phyloP scores from a whole-genome alignment of 2,329 filamentous ascomycete genomes.

The Esteya vermicola region DNA sequence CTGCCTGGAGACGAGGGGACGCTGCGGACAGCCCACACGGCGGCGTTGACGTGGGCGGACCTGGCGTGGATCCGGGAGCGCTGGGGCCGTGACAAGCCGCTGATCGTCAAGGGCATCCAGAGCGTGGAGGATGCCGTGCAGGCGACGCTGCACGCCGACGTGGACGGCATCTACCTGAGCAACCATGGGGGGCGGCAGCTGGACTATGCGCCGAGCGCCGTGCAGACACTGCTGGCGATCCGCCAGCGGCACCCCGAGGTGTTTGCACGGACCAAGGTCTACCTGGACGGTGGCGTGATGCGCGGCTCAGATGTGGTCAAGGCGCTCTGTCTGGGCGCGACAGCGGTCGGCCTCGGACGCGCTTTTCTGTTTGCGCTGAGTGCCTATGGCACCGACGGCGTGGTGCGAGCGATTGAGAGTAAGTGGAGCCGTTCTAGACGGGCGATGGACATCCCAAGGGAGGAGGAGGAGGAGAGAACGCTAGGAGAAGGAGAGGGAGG shows the following conservation, averaged over 20 bases:
- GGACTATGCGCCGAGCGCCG: slow-evolving; percentile 27
- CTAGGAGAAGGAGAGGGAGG: no score
- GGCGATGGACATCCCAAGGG: no score
- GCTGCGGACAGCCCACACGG: neutral
- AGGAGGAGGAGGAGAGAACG: no score
- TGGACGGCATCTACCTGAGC: slow-evolving; percentile 29
- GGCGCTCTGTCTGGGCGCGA: slow-evolving; percentile 30
- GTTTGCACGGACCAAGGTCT: slow-evolving; percentile 27
- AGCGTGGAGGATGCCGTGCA: slow-evolving; percentile 17
- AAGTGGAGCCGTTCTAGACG: no score
- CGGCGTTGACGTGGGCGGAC: slow-evolving; percentile 36
- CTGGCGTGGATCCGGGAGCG: slow-evolving; percentile 38
- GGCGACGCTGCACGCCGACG: slow-evolving; percentile 24
- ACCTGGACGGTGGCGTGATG: slow-evolving; percentile 30
- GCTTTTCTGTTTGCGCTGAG: slow-evolving; percentile 41
- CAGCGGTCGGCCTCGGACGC: slow-evolving; percentile 30
- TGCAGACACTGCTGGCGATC: slow-evolving; percentile 30
- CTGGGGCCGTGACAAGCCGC: slow-evolving; percentile 39
- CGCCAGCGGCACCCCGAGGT: slow-evolving; percentile 26
- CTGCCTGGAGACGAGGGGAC: slow-evolving; percentile 3
- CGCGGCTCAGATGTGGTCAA: slow-evolving; percentile 33
- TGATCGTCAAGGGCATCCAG: slow-evolving; percentile 20
- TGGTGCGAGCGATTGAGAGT: slow-evolving; percentile 19
- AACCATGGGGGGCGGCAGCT: slow-evolving; percentile 39
- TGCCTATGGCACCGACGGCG: slow-evolving; percentile 18